Evolutionary conservation across 2,329 filamentous ascomycete genomes (phyloP).

Genomic region (Malbranchea cinnamomea): DNA sequence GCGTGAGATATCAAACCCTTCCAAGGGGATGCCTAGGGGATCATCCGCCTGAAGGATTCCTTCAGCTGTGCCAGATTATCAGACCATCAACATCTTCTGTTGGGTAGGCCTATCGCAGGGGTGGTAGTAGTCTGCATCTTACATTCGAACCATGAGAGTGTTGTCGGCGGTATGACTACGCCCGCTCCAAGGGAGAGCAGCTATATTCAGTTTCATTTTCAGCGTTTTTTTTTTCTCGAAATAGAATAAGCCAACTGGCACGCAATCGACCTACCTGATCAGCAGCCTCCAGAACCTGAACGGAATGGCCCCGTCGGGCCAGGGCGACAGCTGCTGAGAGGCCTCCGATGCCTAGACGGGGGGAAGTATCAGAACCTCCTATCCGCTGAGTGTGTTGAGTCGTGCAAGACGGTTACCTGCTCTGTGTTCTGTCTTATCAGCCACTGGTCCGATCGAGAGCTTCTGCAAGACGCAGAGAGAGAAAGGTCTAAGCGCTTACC

Average conservation of each 20-base stretch:
- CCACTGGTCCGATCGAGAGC: background rate
- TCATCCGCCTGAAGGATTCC: conserved; percentile 1
- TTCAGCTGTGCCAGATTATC: background rate
- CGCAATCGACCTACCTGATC: background rate
- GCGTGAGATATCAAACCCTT: background rate
- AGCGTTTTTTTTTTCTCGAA: too few relatives aligned
- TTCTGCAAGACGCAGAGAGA: too few relatives aligned
- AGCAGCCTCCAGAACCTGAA: conserved; percentile 1
- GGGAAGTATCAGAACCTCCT: background rate
- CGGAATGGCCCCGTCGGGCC: background rate
- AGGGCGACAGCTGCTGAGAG: conserved; percentile 1
- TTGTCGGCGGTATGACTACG: conserved; percentile 71
- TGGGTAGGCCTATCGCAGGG: too few relatives aligned
- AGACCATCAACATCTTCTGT: too few relatives aligned
- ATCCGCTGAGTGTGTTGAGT: background rate
- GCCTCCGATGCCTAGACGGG: background rate
- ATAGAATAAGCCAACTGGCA: too few relatives aligned
- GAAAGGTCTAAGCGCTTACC: too few relatives aligned
- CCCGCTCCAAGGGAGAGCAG: conserved; percentile 51
- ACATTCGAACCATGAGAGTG: conserved; percentile 55
- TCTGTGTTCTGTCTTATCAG: background rate
- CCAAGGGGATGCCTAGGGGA: conserved; percentile 24
- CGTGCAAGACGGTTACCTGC: background rate
- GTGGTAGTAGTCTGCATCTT: conserved; percentile 58
- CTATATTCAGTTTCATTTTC: background rate